Percentiles rank a stretch among this genome's conserved stretches.
Evolutionary conservation across 2,329 filamentous ascomycete species (phyloP).

Genomic region (Ophiocordyceps camponoti-rufipedis): DNA sequence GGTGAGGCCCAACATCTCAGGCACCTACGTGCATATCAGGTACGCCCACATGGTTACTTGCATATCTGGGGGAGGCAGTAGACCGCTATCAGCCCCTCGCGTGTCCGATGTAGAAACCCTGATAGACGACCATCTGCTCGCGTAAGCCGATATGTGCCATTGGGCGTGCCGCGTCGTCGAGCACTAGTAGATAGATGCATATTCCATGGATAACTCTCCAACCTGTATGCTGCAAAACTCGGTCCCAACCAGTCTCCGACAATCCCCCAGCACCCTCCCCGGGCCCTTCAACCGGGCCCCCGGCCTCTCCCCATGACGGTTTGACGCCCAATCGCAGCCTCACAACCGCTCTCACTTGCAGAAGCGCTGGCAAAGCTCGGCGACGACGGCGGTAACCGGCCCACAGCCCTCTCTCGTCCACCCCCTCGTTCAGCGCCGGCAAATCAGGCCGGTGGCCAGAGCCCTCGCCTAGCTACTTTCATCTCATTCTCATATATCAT

Average conservation of each 20-base stretch:
- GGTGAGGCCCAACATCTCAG: not conserved
- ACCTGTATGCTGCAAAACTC: too few relatives aligned
- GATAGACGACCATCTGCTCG: not conserved
- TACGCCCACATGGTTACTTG: not conserved
- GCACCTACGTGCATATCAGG: not conserved
- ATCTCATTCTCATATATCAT: not conserved
- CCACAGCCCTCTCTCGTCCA: not conserved
- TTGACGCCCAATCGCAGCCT: constrained; percentile 17
- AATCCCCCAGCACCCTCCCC: not conserved
- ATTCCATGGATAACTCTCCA: too few relatives aligned
- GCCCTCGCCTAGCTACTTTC: not conserved
- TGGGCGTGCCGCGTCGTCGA: not conserved
- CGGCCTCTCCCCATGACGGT: constrained; percentile 1
- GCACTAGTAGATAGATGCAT: too few relatives aligned
- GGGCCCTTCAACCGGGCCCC: constrained; percentile 4
- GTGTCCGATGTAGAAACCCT: too few relatives aligned
- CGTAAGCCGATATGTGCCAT: not conserved
- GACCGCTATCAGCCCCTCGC: too few relatives aligned
- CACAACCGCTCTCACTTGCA: constrained; percentile 12
- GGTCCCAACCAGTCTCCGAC: not conserved
- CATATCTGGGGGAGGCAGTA: not conserved
- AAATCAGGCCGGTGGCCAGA: constrained; percentile 5
- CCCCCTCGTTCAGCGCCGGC: not conserved
- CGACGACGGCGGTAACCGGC: constrained; percentile 2
- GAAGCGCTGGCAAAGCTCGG: constrained; percentile 7